A percentile compares a stretch with the other conserved stretches of the same genome.
phyloP scores from a whole-genome alignment of 768 basidiomycete genomes.

The Sporobolomyces pararoseus region DNA sequence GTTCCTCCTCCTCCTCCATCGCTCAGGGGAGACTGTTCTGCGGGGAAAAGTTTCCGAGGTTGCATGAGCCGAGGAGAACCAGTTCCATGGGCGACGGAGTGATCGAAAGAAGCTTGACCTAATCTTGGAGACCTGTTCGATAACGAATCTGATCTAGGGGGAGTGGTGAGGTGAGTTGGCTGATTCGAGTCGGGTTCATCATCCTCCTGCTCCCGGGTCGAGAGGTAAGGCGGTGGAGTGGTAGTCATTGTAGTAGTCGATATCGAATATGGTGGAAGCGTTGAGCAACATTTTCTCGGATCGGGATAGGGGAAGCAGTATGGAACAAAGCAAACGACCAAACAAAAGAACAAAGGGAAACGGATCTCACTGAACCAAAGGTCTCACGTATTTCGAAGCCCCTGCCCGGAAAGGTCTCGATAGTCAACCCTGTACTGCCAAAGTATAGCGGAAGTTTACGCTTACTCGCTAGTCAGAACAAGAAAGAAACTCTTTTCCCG shows the following conservation, averaged over 20 bases:
- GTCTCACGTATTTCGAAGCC: too few species aligned
- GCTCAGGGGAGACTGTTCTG: neutral
- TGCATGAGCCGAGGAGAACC: constrained; percentile 11
- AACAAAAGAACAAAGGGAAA: too few species aligned
- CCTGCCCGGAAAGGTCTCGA: too few species aligned
- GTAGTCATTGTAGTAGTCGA: neutral
- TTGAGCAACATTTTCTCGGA: too few species aligned
- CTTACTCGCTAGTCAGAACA: too few species aligned
- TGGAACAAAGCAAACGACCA: neutral
- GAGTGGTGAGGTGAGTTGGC: neutral
- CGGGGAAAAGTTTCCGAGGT: constrained; percentile 28
- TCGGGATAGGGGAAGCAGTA: too few species aligned
- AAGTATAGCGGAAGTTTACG: too few species aligned
- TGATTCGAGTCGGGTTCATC: neutral
- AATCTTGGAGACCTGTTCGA: constrained; percentile 27
- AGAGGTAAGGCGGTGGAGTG: neutral
- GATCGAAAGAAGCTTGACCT: constrained; percentile 32
- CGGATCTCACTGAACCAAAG: too few species aligned
- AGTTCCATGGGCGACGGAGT: constrained; percentile 13
- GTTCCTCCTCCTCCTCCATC: neutral
- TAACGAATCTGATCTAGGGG: constrained; percentile 14
- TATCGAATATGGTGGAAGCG: neutral
- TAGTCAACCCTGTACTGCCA: too few species aligned
- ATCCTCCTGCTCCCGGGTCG: too few species aligned
- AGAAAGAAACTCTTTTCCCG: too few species aligned